Base-by-base conservation (phyloP, 2,329 filamentous ascomycete genomes). In the Fusarium sp. region DNA sequence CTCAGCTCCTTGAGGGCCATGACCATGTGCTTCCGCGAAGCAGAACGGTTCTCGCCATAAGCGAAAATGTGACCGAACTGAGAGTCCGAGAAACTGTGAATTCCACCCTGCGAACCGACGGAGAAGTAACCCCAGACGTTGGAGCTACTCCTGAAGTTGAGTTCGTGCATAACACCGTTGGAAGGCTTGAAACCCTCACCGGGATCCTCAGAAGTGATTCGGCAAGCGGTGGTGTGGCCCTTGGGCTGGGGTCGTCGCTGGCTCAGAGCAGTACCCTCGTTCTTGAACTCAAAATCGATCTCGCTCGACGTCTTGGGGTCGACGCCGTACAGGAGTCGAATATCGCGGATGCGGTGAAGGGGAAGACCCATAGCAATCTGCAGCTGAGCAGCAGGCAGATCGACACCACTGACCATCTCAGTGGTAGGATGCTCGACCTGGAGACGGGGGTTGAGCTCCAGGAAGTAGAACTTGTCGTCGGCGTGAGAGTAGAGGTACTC, bases 71-170 rank as follows among this genome's bases (percentile, higher is more conserved):
- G 97, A 85, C 97, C 97, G 79, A 99, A 99, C 82, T 99, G 97
- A 81, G 94, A 97, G 87, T 99, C 97, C 9, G 97, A 98, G 89
- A 98, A 99, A 85, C 95, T 98, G 91, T 99, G 97, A 76, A 99
- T 99, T 85, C 95, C 95, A 86, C 95, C 96, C 65, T 95, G 93
- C 11, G 95, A 97, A 87, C 95, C 94, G 83, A 99, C 97, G 63
- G 97, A 99, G 91, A 99, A 99, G 86, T 99, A 99, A 89, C 97
- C 97, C 97, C 97, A 99, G 66, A 98, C 97, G 78, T 99, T 99
- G 74, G 97, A 98, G 83, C 95, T 98, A 87, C 94, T 97, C 82
- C 97, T 92, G 91, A 99, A 99, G 89, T 99, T 99, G 81, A 99
- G 88, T 82, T 99, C 97, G 87, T 98, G 97, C 91, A 99, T 97